phyloP scores from a whole-genome alignment of 2,329 filamentous ascomycete species.

The Talaromyces atroroseus region DNA sequence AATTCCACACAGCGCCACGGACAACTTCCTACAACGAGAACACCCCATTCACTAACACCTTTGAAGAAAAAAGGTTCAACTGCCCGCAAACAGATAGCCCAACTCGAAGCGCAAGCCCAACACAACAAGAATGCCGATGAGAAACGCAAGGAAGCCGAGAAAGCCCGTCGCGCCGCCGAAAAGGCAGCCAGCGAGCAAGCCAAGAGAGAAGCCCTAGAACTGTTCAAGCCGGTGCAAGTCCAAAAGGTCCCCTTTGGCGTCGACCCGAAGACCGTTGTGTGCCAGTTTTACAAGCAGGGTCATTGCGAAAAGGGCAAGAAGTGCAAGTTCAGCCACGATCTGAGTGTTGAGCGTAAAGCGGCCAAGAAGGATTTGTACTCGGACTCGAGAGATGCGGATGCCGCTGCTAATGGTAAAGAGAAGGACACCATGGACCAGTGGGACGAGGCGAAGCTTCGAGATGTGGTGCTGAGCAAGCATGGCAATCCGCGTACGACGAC shows the following conservation, averaged over 20 bases:
- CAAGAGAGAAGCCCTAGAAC: slow-evolving; percentile 68
- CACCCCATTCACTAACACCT: background rate
- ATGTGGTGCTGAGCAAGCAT: slow-evolving; percentile 91
- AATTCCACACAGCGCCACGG: background rate
- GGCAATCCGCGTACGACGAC: slow-evolving; percentile 93
- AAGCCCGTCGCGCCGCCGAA: slow-evolving; percentile 67
- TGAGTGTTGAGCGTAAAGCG: slow-evolving; percentile 81
- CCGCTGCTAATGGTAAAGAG: slow-evolving; percentile 33
- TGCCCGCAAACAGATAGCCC: slow-evolving; percentile 85
- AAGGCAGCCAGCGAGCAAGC: slow-evolving; percentile 87
- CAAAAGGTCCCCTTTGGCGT: slow-evolving; percentile 98
- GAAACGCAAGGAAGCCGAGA: slow-evolving; percentile 69
- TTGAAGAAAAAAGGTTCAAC: slow-evolving; percentile 78
- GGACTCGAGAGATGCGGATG: slow-evolving; percentile 65
- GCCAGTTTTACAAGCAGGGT: slow-evolving; percentile 95
- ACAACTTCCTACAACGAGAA: background rate
- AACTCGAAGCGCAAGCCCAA: slow-evolving; percentile 68
- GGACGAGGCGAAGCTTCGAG: slow-evolving; percentile 93
- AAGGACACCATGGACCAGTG: slow-evolving; percentile 95
- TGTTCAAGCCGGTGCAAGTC: slow-evolving; percentile 89
- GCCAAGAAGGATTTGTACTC: slow-evolving; percentile 90
- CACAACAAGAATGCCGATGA: slow-evolving; percentile 76
- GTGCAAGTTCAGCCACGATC: slow-evolving; percentile 96
- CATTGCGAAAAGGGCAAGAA: slow-evolving; percentile 95
- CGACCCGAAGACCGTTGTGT: slow-evolving; percentile 94